These are phyloP conservation scores for Biscutella auriculata DNA, from an alignment of 441 rosid genomes.

Conservation along the genomic window DNA sequence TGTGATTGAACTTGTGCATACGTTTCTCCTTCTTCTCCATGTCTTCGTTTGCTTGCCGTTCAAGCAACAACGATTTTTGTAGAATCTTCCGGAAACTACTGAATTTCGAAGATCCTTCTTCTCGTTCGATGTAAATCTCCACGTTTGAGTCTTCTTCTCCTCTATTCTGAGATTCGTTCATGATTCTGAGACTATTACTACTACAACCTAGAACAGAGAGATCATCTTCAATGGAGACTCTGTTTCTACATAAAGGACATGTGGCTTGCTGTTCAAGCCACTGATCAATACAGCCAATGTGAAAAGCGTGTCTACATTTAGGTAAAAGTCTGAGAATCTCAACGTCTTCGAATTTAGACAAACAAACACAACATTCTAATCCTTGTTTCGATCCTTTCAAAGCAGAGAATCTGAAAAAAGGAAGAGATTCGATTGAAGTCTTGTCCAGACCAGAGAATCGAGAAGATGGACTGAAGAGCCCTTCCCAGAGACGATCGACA, in stretches of 20 bases:
- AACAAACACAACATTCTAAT: constrained; percentile 50
- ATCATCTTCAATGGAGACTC: constrained; percentile 43
- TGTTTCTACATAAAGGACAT: constrained; percentile 51
- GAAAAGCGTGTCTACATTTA: constrained; percentile 54
- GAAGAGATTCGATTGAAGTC: constrained; percentile 42
- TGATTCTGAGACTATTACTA: constrained; percentile 33
- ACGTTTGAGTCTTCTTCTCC: constrained; percentile 34
- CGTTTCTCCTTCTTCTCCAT: background rate
- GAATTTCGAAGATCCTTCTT: constrained; percentile 33
- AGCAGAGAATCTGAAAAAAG: constrained; percentile 52
- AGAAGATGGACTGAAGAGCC: constrained; percentile 26
- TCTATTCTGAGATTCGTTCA: constrained; percentile 28
- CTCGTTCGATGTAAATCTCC: constrained; percentile 58
- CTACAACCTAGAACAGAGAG: constrained; percentile 25
- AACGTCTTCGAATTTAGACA: constrained; percentile 44
- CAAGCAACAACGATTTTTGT: constrained; percentile 21
- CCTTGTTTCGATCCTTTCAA: constrained; percentile 47
- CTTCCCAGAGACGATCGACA: constrained; percentile 19
- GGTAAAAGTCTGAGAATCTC: constrained; percentile 50
- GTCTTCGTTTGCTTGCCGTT: constrained; percentile 9
- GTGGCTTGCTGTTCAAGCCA: constrained; percentile 59
- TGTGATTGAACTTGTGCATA: constrained; percentile 54
- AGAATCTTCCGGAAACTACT: constrained; percentile 47
- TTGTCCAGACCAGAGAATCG: constrained; percentile 52
- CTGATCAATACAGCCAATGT: constrained; percentile 44